Evolutionary conservation across 257 asterid genomes (phyloP), one percentile per base, ranked within the genome.

Genomic region (Plantago elongata): DNA sequence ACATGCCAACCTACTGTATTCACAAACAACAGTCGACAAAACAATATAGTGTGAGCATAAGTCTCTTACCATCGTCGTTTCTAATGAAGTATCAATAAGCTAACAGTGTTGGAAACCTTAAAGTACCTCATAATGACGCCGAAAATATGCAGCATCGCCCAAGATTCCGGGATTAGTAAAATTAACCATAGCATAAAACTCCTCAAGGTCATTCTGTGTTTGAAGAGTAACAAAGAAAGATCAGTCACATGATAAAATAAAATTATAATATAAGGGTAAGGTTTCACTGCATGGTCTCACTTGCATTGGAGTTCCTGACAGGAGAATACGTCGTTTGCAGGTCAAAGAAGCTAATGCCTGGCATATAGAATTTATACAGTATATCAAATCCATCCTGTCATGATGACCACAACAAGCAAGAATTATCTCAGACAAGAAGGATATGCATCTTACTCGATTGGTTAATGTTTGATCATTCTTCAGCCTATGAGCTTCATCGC

Each of bases 301-400:
- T 76, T 92, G 99, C 95, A 92, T 89, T 54, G 99, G 99, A 67
- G 99, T 92, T 76, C 97, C 99, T 29, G 97, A 89, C 76, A 92
- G 67, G 57, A 92, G 77, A 70, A 92, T 81, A 70, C 97, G 95
- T 10, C 95, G 90, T 64, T 74, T 84, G 87, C 99, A 89, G 65
- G 95, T 70, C 70, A 92, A 74, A 66, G 91, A 74, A 80, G 97
- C 99, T 79, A 92, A 70, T 29, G 97, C 95, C 99, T 92, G 89
- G 69, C 69, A 64, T 76, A 72, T 44, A 66, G 54, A 66, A 65
- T 34, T 71, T 15, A 66, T 57, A 37, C 72, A 68, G 63, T 71
- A 60, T 56, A 65, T 71, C 57, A 70, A 60, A 61, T 68, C 60
- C 59, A 51, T 56, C 69, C 46, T 44, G 34, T 51, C 69, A 69